Evolutionary conservation across 2,329 filamentous ascomycete genomes (phyloP), one percentile per base, ranked within the genome.

Genomic region (Diaporthe ilicicola): DNA sequence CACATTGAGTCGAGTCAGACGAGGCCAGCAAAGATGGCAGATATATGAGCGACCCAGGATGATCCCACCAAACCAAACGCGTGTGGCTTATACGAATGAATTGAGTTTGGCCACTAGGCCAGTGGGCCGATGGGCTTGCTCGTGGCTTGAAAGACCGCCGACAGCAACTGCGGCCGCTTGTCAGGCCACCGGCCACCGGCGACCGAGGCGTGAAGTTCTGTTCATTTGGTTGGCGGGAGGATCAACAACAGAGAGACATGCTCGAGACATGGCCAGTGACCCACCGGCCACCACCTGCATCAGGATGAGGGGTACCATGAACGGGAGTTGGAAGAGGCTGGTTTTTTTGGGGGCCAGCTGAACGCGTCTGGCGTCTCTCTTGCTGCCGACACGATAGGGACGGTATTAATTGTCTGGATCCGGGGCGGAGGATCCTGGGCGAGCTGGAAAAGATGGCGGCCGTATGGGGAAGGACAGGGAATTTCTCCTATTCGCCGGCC

Each of bases 401-500:
- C 24, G 22, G 27, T 10, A 62, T n/a, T 32, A 10, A 27, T 22
- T 48, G 56, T 48, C 19, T 62, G 13, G 27, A 50, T 22, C 42
- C 59, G 59, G 29, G 27, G 42, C n/a, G 59, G 59, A 62, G 59
- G 29, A 62, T 64, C 44, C 59, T 50, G 29, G 59, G n/a, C n/a
- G 44, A 64, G 59, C 59, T 64, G 59, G 42, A 64, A 64, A 50
- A 27, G 59, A 48, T 22, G 59, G 59, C 44, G n/a, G n/a, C 24
- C n/a, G 8, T 68, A 32, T 12, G 50, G 55, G 37, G 19, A 37
- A 32, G 39, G 22, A n/a, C 37, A 22, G 39, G 50, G 42, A 69
- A 62, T 51, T 37, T 13, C 42, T 59, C 69, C 69, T 53, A 70
- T 67, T 67, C 34, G 69, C 37, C 17, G 53, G 32, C 27, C n/a